Evolutionary conservation across 805 yeast species (phyloP).

Genomic region (Novakomyces olei): DNA sequence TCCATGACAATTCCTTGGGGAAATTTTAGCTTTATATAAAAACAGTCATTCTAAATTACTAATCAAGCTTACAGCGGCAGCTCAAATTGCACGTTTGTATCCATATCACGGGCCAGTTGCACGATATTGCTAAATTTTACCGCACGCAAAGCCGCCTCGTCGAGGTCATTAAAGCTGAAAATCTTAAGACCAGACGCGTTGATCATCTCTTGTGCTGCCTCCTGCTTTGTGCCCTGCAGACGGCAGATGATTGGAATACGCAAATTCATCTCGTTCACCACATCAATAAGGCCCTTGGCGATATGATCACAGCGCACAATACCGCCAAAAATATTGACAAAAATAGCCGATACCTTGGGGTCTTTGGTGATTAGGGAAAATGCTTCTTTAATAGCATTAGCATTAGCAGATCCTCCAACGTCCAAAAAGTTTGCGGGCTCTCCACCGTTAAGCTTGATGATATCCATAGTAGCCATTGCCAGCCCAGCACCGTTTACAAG

Average conservation of each 20-base stretch:
- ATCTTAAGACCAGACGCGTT: conserved; percentile 77
- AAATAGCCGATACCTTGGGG: conserved; percentile 74
- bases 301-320: conserved; percentile 98
- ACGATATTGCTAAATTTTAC: conserved; percentile 45
- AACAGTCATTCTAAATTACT: no score
- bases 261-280: conserved; percentile 76
- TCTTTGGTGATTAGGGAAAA: conserved; percentile 82
- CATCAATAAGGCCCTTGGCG: conserved; percentile 91
- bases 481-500: conserved; percentile 98
- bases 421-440: conserved; percentile 97
- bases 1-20: no score
- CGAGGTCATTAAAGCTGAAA: conserved; percentile 76
- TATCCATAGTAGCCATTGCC: conserved; percentile 99
- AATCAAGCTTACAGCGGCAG: conserved; percentile 18
- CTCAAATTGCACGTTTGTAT: conserved; percentile 29
- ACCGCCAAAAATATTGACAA: conserved; percentile 98
- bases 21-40: no score
- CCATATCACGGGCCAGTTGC: conserved; percentile 26
- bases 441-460: conserved; percentile 94
- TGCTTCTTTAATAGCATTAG: conserved; percentile 92
- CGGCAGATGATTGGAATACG: conserved; percentile 91
- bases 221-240: conserved; percentile 93
- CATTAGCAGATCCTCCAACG: conserved; percentile 99
- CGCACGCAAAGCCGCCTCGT: conserved; percentile 90
- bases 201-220: conserved; percentile 69